These are phyloP conservation scores for Furculomyces boomerangus DNA, from an alignment of 371 early-diverging fungal species.

Conservation along the genomic window DNA sequence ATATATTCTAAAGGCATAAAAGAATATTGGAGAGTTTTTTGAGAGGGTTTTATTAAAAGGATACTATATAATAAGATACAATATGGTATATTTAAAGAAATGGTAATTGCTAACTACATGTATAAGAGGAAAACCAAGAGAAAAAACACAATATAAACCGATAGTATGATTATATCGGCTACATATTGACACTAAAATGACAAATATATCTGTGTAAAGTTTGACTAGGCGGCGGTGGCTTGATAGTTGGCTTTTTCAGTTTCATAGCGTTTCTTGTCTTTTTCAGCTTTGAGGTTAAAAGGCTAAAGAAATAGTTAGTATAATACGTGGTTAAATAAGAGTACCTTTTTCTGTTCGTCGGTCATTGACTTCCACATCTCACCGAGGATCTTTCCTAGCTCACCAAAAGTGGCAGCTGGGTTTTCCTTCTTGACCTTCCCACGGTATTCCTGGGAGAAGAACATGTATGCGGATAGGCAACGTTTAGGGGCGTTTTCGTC, in stretches of 20 bases:
- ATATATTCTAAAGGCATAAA: too few species aligned
- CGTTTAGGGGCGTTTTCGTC: conserved; percentile 59
- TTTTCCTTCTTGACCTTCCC: conserved; percentile 45
- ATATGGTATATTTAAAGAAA: too few species aligned
- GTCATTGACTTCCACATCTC: conserved; percentile 50
- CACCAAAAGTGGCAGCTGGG: conserved; percentile 60
- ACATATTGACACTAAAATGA: too few species aligned
- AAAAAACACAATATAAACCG: too few species aligned
- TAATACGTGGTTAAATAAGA: not conserved
- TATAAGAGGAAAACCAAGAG: too few species aligned
- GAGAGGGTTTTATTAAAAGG: too few species aligned
- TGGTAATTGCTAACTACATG: too few species aligned
- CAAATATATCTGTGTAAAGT: too few species aligned
- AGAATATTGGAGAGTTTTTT: too few species aligned
- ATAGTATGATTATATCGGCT: too few species aligned
- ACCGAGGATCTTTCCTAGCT: conserved; percentile 62
- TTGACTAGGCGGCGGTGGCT: too few species aligned
- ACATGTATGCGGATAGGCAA: conserved; percentile 61
- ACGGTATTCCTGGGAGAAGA: conserved; percentile 58
- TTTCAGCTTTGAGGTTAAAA: conserved; percentile 29
- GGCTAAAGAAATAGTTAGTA: conserved; percentile 12
- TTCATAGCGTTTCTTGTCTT: conserved; percentile 59
- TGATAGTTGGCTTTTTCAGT: conserved; percentile 36
- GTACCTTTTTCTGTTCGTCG: conserved; percentile 27
- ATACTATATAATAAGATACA: too few species aligned